Evolutionary conservation across 2,329 filamentous ascomycete genomes (phyloP).

Genomic region (Ceratocystis huliohia): DNA sequence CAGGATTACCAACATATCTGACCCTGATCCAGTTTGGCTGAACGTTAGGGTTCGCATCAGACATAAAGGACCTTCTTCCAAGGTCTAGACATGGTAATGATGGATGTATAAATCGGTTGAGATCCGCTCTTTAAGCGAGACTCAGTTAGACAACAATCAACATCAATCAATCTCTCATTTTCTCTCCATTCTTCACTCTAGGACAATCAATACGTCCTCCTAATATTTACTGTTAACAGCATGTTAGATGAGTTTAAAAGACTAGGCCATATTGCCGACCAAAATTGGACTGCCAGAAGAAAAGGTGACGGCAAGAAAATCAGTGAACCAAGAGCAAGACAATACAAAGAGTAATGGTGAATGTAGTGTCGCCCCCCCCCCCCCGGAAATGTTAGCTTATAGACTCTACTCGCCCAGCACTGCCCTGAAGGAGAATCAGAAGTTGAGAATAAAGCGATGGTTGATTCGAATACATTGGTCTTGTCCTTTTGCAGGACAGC

Average conservation of each 20-base stretch:
- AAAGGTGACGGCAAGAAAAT: not conserved
- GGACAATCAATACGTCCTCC: too few species aligned
- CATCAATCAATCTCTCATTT: too few species aligned
- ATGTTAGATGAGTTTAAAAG: not conserved
- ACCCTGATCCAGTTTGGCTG: too few species aligned
- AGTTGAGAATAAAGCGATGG: conserved; percentile 40
- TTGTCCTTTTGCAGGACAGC: conserved; percentile 47
- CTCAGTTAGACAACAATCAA: too few species aligned
- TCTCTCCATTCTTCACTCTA: too few species aligned
- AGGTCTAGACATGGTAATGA: too few species aligned
- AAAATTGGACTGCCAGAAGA: not conserved
- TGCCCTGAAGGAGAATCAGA: conserved; percentile 6
- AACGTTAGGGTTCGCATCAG: too few species aligned
- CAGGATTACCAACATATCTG: too few species aligned
- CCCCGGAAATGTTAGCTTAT: not conserved
- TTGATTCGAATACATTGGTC: conserved; percentile 52
- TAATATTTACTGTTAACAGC: too few species aligned
- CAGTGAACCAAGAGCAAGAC: not conserved
- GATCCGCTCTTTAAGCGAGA: too few species aligned
- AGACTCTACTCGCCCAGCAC: not conserved
- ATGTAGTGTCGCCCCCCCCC: not conserved
- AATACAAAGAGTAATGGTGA: conserved; percentile 13
- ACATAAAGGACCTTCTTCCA: too few species aligned
- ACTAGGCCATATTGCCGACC: not conserved
- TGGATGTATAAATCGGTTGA: too few species aligned